Evolutionary conservation across 2,329 filamentous ascomycete genomes (phyloP).

Genomic region (Colletotrichum camelliae): DNA sequence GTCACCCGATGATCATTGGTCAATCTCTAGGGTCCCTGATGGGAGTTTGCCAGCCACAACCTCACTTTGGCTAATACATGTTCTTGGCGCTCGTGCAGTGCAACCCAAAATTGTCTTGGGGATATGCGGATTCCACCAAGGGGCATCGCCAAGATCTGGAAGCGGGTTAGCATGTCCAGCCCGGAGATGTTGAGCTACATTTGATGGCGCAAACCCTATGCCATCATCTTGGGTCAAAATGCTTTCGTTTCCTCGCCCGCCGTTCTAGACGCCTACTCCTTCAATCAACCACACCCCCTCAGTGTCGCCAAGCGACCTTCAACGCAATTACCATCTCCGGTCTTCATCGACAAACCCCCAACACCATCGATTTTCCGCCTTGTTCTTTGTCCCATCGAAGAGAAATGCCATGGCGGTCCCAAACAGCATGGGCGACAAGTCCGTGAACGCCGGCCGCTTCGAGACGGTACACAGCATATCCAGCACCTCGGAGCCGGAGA

Average conservation of each 20-base stretch:
- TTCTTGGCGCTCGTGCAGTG: constrained; percentile 11
- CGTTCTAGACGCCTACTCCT: background rate
- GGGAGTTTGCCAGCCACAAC: background rate
- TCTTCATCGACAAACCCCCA: background rate
- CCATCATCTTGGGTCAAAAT: constrained; percentile 5
- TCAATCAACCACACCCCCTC: background rate
- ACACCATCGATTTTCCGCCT: background rate
- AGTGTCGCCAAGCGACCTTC: background rate
- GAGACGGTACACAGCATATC: constrained; percentile 1
- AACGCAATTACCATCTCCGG: background rate
- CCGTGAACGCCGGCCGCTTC: background rate
- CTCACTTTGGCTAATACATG: background rate
- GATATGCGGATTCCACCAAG: background rate
- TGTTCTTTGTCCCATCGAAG: background rate
- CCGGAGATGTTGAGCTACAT: background rate
- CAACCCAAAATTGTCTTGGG: constrained; percentile 8
- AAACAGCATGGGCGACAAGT: constrained; percentile 5
- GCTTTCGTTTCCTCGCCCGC: background rate
- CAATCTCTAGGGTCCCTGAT: too few relatives aligned
- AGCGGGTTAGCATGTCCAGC: constrained; percentile 3
- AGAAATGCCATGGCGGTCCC: constrained; percentile 4
- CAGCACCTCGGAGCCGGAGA: constrained; percentile 6
- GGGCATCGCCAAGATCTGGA: constrained; percentile 10
- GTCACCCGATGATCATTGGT: background rate
- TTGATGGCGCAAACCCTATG: background rate